Percentiles rank a stretch among this genome's conserved stretches.
Conservation (phyloP, 2,329 filamentous ascomycete species). For the Penicillium sp. region DNA sequence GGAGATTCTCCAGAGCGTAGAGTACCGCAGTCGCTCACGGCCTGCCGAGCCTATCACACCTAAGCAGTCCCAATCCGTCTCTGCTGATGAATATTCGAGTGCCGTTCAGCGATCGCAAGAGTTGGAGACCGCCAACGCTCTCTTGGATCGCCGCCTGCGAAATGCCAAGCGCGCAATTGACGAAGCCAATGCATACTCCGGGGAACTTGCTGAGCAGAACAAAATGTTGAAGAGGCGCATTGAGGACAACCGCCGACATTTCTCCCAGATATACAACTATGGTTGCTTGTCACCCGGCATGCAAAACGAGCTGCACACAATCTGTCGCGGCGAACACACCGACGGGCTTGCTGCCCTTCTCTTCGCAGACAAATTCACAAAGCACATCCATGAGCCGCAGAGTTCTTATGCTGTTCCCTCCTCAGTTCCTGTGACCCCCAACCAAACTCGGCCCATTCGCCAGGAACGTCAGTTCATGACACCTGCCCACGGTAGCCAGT, state of each 20-base stretch:
- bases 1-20: conserved; percentile 70
- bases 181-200: conserved; percentile 68
- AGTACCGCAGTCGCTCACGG: conserved; percentile 61
- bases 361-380: conserved; percentile 38
- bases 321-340: conserved; percentile 30
- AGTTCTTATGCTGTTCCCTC: conserved; percentile 44
- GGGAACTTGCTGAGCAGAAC: conserved; percentile 67
- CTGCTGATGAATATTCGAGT: conserved; percentile 54
- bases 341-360: conserved; percentile 36
- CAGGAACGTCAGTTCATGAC: conserved; percentile 54
- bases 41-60: conserved; percentile 43
- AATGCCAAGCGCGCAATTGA: conserved; percentile 73
- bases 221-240: conserved; percentile 75
- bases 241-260: conserved; percentile 80
- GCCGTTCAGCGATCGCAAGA: conserved; percentile 58
- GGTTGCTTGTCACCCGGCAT: conserved; percentile 62
- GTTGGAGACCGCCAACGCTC: conserved; percentile 60
- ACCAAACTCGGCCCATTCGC: conserved; percentile 49
- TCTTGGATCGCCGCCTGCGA: conserved; percentile 60
- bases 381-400: conserved; percentile 26
- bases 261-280: conserved; percentile 71
- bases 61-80: conserved; percentile 37
- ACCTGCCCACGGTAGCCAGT: conserved; percentile 49
- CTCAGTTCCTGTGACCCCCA: conserved; percentile 73
- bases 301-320: conserved; percentile 45